These are phyloP conservation scores for Aspergillus unguis DNA, from an alignment of 2,329 filamentous ascomycete species.

Conservation along the genomic window DNA sequence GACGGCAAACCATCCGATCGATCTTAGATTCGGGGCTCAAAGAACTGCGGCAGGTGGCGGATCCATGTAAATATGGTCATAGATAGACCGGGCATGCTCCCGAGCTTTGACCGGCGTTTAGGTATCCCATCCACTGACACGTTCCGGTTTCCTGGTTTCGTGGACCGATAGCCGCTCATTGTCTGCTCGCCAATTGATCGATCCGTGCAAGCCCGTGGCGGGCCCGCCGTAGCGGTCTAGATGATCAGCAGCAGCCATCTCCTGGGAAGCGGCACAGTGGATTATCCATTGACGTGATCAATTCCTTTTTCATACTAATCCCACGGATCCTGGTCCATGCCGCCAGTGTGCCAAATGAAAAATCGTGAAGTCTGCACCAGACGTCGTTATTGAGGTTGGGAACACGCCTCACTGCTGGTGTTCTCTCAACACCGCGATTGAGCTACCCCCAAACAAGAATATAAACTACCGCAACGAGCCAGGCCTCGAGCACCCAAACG, in stretches of 20 bases:
- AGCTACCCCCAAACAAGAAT: too few species aligned
- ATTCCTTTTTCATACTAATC: not conserved
- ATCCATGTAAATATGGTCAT: too few species aligned
- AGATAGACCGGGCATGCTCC: too few species aligned
- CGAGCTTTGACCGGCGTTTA: too few species aligned
- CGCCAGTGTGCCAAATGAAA: not conserved
- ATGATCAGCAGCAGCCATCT: constrained; percentile 5
- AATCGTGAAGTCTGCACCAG: not conserved
- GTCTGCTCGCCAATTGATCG: not conserved
- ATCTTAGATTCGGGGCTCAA: too few species aligned
- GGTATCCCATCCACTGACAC: too few species aligned
- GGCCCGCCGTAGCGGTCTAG: constrained; percentile 1
- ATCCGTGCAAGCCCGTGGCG: not conserved
- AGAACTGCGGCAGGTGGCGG: too few species aligned
- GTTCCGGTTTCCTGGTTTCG: not conserved
- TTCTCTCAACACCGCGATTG: too few species aligned
- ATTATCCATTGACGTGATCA: not conserved
- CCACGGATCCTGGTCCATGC: not conserved
- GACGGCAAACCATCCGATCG: too few species aligned
- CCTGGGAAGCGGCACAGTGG: not conserved
- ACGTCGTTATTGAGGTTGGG: too few species aligned
- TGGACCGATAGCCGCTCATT: not conserved
- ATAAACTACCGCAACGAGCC: too few species aligned
- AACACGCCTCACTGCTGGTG: too few species aligned
- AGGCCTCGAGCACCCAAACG: not conserved